Evolutionary conservation across 495 filamentous ascomycete species (phyloP).

Genomic region (Durotheca rogersii): DNA sequence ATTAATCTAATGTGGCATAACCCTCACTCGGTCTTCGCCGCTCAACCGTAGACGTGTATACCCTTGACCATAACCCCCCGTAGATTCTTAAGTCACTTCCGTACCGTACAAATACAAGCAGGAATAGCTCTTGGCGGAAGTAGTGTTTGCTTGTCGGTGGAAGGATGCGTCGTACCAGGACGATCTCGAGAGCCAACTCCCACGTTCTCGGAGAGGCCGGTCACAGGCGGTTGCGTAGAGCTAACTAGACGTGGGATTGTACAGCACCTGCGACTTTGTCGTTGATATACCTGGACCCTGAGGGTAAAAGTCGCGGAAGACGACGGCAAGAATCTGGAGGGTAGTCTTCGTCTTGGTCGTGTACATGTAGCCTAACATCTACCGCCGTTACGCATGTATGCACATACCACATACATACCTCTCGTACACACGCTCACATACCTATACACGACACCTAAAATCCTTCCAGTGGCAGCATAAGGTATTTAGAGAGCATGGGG

Average conservation of each 20-base stretch:
- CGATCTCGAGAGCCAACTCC: constrained; percentile 16
- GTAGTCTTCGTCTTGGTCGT: constrained; percentile 10
- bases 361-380: too few relatives aligned
- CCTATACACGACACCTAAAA: constrained; percentile 14
- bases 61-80: too few relatives aligned
- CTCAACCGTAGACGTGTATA: too few relatives aligned
- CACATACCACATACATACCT: too few relatives aligned
- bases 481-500: too few relatives aligned
- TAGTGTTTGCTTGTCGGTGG: constrained; percentile 29
- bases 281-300: constrained; percentile 3
- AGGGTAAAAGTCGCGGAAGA: constrained; percentile 8
- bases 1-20: constrained; percentile 1
- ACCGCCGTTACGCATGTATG: too few relatives aligned
- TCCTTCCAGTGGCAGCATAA: constrained; percentile 24
- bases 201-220: constrained; percentile 14
- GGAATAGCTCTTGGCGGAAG: neutral
- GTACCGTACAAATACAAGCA: constrained; percentile 6
- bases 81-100: too few relatives aligned
- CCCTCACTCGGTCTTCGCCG: constrained; percentile 1
- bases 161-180: constrained; percentile 10
- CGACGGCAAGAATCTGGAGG: constrained; percentile 12
- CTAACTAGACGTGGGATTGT: constrained; percentile 2
- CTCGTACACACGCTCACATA: too few relatives aligned
- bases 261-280: constrained; percentile 2
- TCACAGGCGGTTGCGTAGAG: constrained; percentile 6